Base-by-base conservation (phyloP, 2,329 filamentous ascomycete species). In the Nigrospora sphaerica region DNA sequence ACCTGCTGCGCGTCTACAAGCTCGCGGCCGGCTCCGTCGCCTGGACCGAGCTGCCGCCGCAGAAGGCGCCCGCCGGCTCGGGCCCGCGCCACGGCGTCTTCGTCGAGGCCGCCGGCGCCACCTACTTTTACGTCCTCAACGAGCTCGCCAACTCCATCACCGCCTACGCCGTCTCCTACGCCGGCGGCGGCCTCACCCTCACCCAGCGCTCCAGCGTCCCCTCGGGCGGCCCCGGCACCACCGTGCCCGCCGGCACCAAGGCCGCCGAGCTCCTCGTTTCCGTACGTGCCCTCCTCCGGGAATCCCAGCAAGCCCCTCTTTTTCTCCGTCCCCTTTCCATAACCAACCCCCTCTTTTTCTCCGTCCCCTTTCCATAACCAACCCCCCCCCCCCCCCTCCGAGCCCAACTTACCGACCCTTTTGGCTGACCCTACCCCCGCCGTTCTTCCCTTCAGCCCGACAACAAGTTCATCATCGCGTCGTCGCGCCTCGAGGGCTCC, bases 1-100 rank as follows among this genome's bases (percentile, higher is more conserved):
- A 88, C 54, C 56, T 79, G 7, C 62, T 87, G 41, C 80, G 77
- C 51, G 64, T 68, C 47, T 87, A 78, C 60, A 57, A 65, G 46
- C 70, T 84, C 55, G 64, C 78, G 52, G 70, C 71, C 39, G 57
- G 65, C 7, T 69, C 73, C 32, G 65, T 78, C 9, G 57, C 57
- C 16, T 62, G 70, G 50, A 70, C 68, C 23, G 56, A 64, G 18
- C 53, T 65, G 17, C 52, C 59, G 7, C 68, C 75, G 9, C 62
- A 78, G 33, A 52, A 63, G 33, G 61, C 73, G 44, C 51, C 67
- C 32, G 53, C 73, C 2, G 83, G 81, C 14, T 77, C 73, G 34
- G 85, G 85, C 0, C 85, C 85, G 1, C 72, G 84, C 32, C 84
- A 88, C 57, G 74, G 73, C 11, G 68, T 70, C n/a, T 88, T 87